phyloP scores from a whole-genome alignment of 257 asterid genomes.

The Solanum gracilifrons region DNA sequence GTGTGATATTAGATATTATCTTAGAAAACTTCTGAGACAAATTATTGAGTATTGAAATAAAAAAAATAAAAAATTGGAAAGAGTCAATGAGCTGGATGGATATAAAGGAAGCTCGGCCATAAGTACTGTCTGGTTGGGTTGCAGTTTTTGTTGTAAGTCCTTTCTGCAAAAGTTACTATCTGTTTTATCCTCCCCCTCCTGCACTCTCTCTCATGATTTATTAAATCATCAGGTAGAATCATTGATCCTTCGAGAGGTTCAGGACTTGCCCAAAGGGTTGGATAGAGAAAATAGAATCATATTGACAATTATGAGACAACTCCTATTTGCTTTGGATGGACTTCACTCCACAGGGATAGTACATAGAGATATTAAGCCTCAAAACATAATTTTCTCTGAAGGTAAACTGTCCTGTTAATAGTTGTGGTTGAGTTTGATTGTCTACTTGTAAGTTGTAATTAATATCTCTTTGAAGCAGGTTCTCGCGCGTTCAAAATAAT shows the following conservation, averaged over 20 bases:
- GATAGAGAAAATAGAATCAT: constrained; percentile 89
- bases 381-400: constrained; percentile 85
- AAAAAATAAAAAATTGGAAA: neutral
- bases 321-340: constrained; percentile 80
- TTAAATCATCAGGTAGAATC: constrained; percentile 62
- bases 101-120: neutral
- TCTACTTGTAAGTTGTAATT: neutral
- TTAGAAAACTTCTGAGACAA: neutral
- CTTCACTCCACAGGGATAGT: constrained; percentile 96
- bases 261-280: constrained; percentile 61
- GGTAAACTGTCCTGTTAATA: constrained; percentile 26
- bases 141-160: neutral
- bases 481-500: constrained; percentile 85
- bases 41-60: neutral
- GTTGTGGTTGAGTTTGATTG: neutral
- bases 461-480: constrained; percentile 27
- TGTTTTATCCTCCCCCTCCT: neutral
- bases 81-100: neutral
- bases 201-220: neutral
- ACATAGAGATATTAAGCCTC: constrained; percentile 94
- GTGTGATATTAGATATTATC: neutral
- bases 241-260: constrained; percentile 59
- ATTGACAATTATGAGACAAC: constrained; percentile 79
- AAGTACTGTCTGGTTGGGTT: neutral
- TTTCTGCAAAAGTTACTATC: neutral